Evolutionary conservation across 805 yeast genomes (phyloP), one percentile per base, ranked within the genome.

Genomic region (Tetrapisispora namnaoensis): DNA sequence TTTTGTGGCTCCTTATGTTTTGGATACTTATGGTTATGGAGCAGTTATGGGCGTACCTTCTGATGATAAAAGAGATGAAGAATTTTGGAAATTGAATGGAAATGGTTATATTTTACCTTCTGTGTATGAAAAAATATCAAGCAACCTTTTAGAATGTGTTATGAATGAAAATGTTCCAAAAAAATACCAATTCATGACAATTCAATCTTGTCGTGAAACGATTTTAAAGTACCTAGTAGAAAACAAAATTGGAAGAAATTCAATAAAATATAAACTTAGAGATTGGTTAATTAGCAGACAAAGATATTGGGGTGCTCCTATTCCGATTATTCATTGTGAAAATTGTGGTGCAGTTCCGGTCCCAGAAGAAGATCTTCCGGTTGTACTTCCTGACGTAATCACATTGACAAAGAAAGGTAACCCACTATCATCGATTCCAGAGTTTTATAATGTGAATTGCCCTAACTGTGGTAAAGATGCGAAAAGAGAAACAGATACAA

Each of bases 21-120:
- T 91, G 35, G 80, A 85, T 4, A 69, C 76, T 3, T 91, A 91
- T 61, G 97, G 97, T 0, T 27, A 30, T 37, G 96, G 96, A 37
- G 95, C 96, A 0, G 98, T 91, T 0, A 91, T 93, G 98, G 99
- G 99, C 1, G 87, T 95, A 58, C 99, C 99, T 2, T 96, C 85
- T 0, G 97, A 90, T 64, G 98, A 93, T 65, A 70, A 72, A 42
- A 75, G 98, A 52, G 99, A 93, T 60, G 78, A 62, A 56, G 86
- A 74, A 8, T 91, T 93, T 61, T 91, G 97, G 96, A 56, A 61
- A 3, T 59, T 68, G 41, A 86, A 86, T 60, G 72, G 71, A 58
- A 83, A 84, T 0, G 59, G 61, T 0, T 48, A 59, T 2, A 69
- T 73, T 2, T 62, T 75, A 0, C 54, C 69, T 3, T 67, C 65